Evolutionary conservation across 192 early-diverging fungal genomes (phyloP).

Genomic region (Geranomyces variabilis): DNA sequence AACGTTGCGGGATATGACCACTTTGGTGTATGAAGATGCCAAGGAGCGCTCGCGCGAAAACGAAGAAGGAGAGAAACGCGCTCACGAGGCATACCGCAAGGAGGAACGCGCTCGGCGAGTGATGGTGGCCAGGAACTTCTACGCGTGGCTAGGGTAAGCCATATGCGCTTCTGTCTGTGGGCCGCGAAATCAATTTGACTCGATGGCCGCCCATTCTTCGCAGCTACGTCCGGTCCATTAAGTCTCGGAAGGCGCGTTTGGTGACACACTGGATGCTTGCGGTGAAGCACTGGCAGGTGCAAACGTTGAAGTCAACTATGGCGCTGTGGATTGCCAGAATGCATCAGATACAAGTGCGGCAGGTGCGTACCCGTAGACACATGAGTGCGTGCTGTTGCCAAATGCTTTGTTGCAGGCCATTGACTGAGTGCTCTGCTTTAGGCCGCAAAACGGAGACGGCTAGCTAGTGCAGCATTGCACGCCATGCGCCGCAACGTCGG

Average conservation of each 20-base stretch:
- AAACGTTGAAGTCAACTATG: neutral
- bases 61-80: too few relatives aligned
- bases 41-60: neutral
- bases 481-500: neutral
- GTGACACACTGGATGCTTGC: conserved; percentile 25
- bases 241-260: neutral
- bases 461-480: neutral
- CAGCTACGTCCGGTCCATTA: neutral
- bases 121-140: neutral
- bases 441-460: neutral
- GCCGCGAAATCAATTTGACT: too few relatives aligned
- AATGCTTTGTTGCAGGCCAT: too few relatives aligned
- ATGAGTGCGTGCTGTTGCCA: too few relatives aligned
- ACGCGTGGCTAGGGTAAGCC: conserved; percentile 12
- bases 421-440: too few relatives aligned
- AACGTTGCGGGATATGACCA: neutral
- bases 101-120: neutral
- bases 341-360: neutral
- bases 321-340: neutral
- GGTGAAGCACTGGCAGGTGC: conserved; percentile 13
- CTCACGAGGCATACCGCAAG: neutral
- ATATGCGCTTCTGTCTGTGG: too few relatives aligned
- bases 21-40: neutral
- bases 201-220: too few relatives aligned
- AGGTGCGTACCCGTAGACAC: too few relatives aligned